These are phyloP conservation scores for Pichia kluyveri DNA, from an alignment of 805 yeast species.

Conservation along the genomic window DNA sequence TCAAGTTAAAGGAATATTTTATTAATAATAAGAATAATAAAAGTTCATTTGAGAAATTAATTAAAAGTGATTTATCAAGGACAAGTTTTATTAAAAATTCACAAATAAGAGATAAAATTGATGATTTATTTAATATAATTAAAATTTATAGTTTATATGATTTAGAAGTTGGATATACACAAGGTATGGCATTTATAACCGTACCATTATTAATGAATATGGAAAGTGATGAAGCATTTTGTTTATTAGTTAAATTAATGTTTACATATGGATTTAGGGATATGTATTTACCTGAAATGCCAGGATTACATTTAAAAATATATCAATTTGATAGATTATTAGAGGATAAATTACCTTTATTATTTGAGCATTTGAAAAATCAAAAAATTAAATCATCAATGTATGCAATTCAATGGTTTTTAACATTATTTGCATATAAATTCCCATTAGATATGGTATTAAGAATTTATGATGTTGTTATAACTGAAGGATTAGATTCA, in stretches of 20 bases:
- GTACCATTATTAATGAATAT: slow-evolving; percentile 78
- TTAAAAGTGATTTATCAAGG: slow-evolving; percentile 73
- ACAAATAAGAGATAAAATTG: slow-evolving; percentile 45
- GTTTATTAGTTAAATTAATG: slow-evolving; percentile 75
- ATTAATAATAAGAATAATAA: slow-evolving; percentile 35
- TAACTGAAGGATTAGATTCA: slow-evolving; percentile 88
- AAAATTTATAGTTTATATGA: slow-evolving; percentile 82
- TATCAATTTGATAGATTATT: slow-evolving; percentile 86
- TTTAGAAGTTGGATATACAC: slow-evolving; percentile 93
- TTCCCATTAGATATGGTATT: slow-evolving; percentile 85
- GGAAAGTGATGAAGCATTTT: slow-evolving; percentile 78
- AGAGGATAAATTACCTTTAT: slow-evolving; percentile 65
- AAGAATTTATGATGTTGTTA: slow-evolving; percentile 77
- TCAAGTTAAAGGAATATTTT: slow-evolving; percentile 52
- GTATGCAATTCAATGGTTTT: slow-evolving; percentile 98
- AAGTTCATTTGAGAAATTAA: slow-evolving; percentile 64
- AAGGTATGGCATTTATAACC: slow-evolving; percentile 92
- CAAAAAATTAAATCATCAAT: slow-evolving; percentile 88
- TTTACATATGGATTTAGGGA: slow-evolving; percentile 72
- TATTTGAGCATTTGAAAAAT: slow-evolving; percentile 66
- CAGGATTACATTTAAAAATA: slow-evolving; percentile 74
- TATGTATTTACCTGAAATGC: slow-evolving; percentile 83
- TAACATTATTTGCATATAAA: slow-evolving; percentile 89
- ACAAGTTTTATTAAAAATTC: slow-evolving; percentile 69
- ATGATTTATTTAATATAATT: slow-evolving; percentile 62